Conservation (phyloP, 148 eudicot genomes). For the Mesembryanthemum crystallinum region DNA sequence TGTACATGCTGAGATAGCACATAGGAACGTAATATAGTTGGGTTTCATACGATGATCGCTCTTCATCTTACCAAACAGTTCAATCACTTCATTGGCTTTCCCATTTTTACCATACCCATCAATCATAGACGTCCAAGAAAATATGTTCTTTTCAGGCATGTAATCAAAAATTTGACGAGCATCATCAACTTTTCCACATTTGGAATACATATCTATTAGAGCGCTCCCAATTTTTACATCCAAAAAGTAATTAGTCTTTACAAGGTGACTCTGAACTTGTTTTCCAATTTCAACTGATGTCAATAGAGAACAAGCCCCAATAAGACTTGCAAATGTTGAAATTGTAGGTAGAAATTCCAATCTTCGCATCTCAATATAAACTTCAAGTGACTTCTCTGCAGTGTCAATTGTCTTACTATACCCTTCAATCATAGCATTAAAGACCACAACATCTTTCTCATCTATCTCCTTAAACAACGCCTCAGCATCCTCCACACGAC, state of each 20-base stretch:
- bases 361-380: conserved; percentile 61
- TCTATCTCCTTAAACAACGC: conserved; percentile 43
- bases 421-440: conserved; percentile 98
- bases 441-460: conserved; percentile 78
- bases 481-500: conserved; percentile 61
- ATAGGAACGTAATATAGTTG: conserved; percentile 69
- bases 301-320: conserved; percentile 80
- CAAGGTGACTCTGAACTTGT: conserved; percentile 63
- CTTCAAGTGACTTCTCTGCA: conserved; percentile 56
- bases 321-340: conserved; percentile 77
- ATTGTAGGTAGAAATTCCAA: conserved; percentile 58
- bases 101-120: conserved; percentile 96
- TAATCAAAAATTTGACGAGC: conserved; percentile 62
- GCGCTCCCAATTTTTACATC: conserved; percentile 85
- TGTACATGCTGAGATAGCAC: conserved; percentile 83
- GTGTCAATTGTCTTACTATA: conserved; percentile 70
- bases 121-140: conserved; percentile 95
- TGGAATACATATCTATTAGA: conserved; percentile 83
- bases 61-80: conserved; percentile 56
- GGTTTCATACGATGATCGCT: conserved; percentile 34
- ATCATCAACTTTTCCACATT: conserved; percentile 69
- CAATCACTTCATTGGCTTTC: conserved; percentile 57
- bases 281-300: conserved; percentile 60
- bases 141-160: conserved; percentile 71
- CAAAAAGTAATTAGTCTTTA: conserved; percentile 44